Percentiles rank a stretch among this genome's conserved stretches.
Evolutionary conservation across 169 alveolate genomes (phyloP).

Genomic region (Plasmodium yoelii): DNA sequence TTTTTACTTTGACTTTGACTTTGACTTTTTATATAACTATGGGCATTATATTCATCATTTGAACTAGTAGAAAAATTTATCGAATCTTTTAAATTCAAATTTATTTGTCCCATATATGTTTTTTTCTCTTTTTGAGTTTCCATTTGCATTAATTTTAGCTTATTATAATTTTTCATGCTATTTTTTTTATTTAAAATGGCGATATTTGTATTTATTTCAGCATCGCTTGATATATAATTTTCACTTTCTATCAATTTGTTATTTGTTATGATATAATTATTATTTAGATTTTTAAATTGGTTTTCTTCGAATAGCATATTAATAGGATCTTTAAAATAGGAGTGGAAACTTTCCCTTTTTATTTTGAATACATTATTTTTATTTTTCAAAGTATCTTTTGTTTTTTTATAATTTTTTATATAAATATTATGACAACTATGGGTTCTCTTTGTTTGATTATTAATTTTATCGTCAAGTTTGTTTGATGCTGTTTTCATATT

Average conservation of each 20-base stretch:
- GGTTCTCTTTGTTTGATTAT: background rate
- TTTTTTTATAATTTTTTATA: conserved; percentile 5
- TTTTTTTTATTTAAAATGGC: no score
- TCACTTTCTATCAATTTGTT: no score
- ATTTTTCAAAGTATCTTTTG: background rate
- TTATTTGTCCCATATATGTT: no score
- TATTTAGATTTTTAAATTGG: no score
- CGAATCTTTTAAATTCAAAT: no score
- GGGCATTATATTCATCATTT: background rate
- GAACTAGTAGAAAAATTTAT: background rate
- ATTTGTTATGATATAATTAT: no score
- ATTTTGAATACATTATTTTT: background rate
- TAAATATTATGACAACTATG: background rate
- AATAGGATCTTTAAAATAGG: background rate
- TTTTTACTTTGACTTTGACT: no score
- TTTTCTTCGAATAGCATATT: background rate
- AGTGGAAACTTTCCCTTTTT: background rate
- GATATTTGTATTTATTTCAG: no score
- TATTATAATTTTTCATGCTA: no score
- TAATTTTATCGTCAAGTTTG: background rate
- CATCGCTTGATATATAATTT: no score
- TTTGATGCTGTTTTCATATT: background rate
- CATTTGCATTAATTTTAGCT: no score
- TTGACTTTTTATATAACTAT: background rate
- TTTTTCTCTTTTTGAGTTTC: no score